These are phyloP conservation scores for Oryza rufipogon DNA, from an alignment of 176 grass and related monocot genomes.

Conservation along the genomic window DNA sequence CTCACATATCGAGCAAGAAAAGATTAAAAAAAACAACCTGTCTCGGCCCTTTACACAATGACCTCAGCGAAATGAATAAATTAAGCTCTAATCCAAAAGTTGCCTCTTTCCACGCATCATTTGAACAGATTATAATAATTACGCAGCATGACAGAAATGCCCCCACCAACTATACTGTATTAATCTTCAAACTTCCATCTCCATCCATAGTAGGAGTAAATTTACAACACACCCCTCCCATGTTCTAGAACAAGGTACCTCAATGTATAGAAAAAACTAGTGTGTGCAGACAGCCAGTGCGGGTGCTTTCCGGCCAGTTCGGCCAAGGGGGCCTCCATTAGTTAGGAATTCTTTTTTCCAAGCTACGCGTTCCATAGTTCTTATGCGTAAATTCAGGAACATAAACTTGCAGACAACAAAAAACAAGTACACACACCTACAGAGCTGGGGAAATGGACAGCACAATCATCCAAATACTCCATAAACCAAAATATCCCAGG, in stretches of 20 bases:
- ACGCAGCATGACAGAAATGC: constrained; percentile 49
- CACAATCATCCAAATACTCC: constrained; percentile 43
- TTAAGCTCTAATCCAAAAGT: constrained; percentile 33
- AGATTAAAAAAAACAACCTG: constrained; percentile 33
- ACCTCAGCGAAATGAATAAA: constrained; percentile 40
- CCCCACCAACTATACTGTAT: constrained; percentile 51
- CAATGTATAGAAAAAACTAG: constrained; percentile 23
- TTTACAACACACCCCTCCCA: constrained; percentile 32
- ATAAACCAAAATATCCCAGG: constrained; percentile 33
- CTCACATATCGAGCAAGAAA: constrained; percentile 34
- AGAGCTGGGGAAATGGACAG: constrained; percentile 30
- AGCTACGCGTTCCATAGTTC: constrained; percentile 30
- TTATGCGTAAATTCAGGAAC: constrained; percentile 50
- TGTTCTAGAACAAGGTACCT: constrained; percentile 43
- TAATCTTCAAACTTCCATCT: constrained; percentile 16
- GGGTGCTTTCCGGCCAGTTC: constrained; percentile 57
- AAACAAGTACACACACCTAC: constrained; percentile 44
- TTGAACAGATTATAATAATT: constrained; percentile 42
- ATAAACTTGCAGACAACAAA: constrained; percentile 51
- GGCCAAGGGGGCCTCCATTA: constrained; percentile 50
- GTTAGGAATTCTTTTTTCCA: constrained; percentile 39
- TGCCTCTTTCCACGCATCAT: constrained; percentile 4
- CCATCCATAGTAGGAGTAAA: constrained; percentile 30
- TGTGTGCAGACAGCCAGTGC: constrained; percentile 41
- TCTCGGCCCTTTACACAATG: constrained; percentile 40